A percentile compares a stretch with the other conserved stretches of the same genome.
Conservation (phyloP, 306 rosid species). For the Abrus pulchellus region DNA sequence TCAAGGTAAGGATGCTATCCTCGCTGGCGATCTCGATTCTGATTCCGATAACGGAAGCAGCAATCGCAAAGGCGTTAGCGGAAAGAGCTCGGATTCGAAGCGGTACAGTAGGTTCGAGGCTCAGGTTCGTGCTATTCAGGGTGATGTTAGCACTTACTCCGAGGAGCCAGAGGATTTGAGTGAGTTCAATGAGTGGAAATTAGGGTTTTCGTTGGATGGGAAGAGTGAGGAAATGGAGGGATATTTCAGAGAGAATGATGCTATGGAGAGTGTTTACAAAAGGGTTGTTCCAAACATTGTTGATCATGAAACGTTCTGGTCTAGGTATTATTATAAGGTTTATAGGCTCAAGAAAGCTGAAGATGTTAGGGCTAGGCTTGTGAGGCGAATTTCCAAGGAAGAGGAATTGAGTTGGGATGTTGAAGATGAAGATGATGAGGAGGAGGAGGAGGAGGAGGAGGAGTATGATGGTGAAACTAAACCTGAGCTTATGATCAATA, state of each 20-base stretch:
- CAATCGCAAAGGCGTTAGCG: not conserved
- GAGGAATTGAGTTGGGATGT: constrained; percentile 97
- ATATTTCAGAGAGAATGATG: constrained; percentile 66
- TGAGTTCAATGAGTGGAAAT: constrained; percentile 70
- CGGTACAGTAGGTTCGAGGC: constrained; percentile 78
- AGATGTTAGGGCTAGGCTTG: constrained; percentile 73
- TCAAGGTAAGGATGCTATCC: constrained; percentile 76
- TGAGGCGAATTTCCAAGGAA: constrained; percentile 67
- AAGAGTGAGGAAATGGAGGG: constrained; percentile 67
- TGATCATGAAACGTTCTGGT: constrained; percentile 77
- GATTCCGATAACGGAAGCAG: constrained; percentile 57
- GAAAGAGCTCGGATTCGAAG: constrained; percentile 58
- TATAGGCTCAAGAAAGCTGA: constrained; percentile 74
- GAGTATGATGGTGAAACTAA: constrained; percentile 48
- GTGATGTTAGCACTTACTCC: constrained; percentile 68
- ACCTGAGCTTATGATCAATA: constrained; percentile 33
- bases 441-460: constrained; percentile 52
- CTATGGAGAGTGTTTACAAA: constrained; percentile 60
- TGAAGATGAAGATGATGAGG: constrained; percentile 72
- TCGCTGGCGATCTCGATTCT: constrained; percentile 64
- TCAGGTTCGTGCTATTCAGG: constrained; percentile 71
- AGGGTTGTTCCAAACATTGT: constrained; percentile 66
- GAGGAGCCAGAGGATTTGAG: constrained; percentile 78
- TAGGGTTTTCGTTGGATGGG: constrained; percentile 61
- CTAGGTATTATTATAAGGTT: constrained; percentile 78